Evolutionary conservation across 1,139 yeast genomes (phyloP), one percentile per base, ranked within the genome.

Genomic region (Candida tunisiensis): DNA sequence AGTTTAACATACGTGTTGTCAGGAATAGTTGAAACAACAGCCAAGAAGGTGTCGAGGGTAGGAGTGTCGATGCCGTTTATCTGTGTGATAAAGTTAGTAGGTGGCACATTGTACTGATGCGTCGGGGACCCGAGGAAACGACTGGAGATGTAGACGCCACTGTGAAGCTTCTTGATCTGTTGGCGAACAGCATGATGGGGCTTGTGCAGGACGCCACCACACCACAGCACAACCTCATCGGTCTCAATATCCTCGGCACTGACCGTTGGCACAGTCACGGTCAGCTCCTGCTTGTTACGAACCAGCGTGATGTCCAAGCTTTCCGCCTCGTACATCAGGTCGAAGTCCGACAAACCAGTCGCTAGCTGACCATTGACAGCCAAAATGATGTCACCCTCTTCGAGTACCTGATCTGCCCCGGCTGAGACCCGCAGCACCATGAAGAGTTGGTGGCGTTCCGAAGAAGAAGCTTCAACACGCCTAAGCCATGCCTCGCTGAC

Each of bases 51-150:
- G 17, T 68, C 74, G 33, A 83, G 51, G 26, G 72, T 74, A 8
- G 70, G 71, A 0, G 93, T 80, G 28, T 74, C 71, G 14, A 57
- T 49, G 30, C 80, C 93, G 47, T 82, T 79, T 27, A 83, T 82
- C 47, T 82, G 93, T 1, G 95, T 83, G 32, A 83, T 77, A 53
- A 82, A 83, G 45, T 78, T 73, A 3, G 88, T 74, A 3, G 82
- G 65, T 8, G 73, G 69, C 32, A 83, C 65, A n/a, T 80, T 79
- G 46, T 78, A 80, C 42, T 78, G 88, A 34, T 70, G 65, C 11
- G 92, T 88, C 7, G 94, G 94, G 0, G 93, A 79, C 9, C 93
- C 93, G 19, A 69, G 63, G 25, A 72, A 64, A 44, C 78, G 65
- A 18, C 70, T 62, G 2, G 82, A 73, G 28, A 82, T 72, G 44